Percentiles rank a stretch among this genome's conserved stretches.
These are phyloP conservation scores for Eucalyptus erythrocorys DNA, from an alignment of 345 rosid species.

Conservation along the genomic window DNA sequence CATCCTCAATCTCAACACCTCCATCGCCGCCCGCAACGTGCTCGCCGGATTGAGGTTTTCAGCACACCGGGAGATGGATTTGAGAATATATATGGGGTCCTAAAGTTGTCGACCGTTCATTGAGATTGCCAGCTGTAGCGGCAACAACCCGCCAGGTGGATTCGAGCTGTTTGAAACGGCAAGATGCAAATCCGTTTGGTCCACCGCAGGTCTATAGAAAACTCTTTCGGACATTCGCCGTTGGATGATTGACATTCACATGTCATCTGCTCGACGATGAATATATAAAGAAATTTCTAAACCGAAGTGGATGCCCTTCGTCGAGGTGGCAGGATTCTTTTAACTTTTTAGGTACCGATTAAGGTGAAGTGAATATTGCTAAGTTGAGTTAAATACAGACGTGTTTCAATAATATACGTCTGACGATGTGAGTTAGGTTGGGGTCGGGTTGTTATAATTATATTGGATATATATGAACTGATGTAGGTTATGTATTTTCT, in stretches of 20 bases:
- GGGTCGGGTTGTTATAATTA: fast-evolving
- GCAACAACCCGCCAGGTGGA: neutral
- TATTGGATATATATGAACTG: too few species aligned
- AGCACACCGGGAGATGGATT: neutral
- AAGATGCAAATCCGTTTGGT: fast-evolving
- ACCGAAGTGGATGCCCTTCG: neutral
- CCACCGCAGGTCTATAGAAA: fast-evolving
- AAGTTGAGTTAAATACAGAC: fast-evolving
- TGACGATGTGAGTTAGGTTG: neutral
- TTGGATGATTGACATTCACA: neutral
- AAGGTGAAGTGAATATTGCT: neutral
- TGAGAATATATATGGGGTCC: neutral
- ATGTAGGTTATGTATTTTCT: too few species aligned
- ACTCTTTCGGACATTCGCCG: fast-evolving
- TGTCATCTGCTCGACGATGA: too few species aligned
- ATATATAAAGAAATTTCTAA: too few species aligned
- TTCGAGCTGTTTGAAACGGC: neutral
- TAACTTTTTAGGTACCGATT: neutral
- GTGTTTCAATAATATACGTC: fast-evolving
- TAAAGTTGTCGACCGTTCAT: neutral
- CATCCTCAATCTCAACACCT: neutral
- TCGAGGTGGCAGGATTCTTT: neutral
- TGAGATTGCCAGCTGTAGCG: neutral
- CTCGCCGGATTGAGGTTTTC: neutral
- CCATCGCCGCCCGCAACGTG: neutral